Conservation (phyloP, 345 rosid genomes). For the Syzygium jambos region DNA sequence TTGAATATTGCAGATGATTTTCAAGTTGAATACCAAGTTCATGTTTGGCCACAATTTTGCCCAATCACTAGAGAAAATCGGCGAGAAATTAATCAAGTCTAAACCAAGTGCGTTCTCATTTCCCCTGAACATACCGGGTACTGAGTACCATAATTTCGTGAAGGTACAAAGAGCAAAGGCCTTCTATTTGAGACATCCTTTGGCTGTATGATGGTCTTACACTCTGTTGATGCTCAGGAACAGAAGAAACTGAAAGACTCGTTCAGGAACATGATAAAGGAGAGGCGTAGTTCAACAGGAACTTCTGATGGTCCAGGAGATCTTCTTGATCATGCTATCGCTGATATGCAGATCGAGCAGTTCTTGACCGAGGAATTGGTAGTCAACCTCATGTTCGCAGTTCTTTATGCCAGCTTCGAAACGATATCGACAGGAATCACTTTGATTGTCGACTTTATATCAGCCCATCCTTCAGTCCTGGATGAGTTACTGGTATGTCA, state of each 20-base stretch:
- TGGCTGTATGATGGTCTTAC: not conserved
- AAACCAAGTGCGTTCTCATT: not conserved
- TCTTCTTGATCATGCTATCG: not conserved
- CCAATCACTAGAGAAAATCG: not conserved
- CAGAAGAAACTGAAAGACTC: not conserved
- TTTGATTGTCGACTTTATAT: no score
- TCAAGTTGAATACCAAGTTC: not conserved
- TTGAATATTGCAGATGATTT: not conserved
- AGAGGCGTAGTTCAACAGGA: not conserved
- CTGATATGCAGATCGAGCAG: not conserved
- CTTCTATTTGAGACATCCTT: not conserved
- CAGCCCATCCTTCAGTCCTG: not conserved
- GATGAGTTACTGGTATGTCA: not conserved
- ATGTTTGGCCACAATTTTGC: not conserved
- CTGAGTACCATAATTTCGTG: not conserved
- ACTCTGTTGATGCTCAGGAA: not conserved
- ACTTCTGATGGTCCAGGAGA: not conserved
- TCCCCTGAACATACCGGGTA: not conserved
- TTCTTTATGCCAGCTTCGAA: not conserved
- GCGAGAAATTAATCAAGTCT: not conserved
- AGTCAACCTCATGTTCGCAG: not conserved
- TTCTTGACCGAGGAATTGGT: not conserved
- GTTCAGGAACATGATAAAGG: not conserved
- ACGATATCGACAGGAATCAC: not conserved
- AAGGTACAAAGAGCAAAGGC: not conserved